Conservation (phyloP, 2,329 filamentous ascomycete species). For the Incumbomyces lentus region DNA sequence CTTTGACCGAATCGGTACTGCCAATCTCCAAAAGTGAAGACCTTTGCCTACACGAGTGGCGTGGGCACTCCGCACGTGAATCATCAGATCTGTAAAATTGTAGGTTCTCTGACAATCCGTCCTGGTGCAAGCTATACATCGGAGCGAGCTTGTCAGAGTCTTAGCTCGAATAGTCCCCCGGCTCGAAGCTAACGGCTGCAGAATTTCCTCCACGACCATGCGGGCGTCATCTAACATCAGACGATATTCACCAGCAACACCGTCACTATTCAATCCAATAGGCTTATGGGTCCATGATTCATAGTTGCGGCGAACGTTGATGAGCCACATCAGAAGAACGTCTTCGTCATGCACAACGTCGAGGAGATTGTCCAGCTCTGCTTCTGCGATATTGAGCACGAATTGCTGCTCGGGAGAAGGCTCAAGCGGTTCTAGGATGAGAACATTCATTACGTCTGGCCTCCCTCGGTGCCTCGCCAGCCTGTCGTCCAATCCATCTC, state of each 20-base stretch:
- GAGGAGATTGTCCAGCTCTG: constrained; percentile 14
- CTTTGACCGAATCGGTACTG: constrained; percentile 5
- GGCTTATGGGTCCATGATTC: constrained; percentile 8
- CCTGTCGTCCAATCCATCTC: constrained; percentile 9
- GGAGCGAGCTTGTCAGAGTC: constrained; percentile 18
- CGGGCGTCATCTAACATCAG: constrained; percentile 26
- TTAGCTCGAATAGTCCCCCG: constrained; percentile 9
- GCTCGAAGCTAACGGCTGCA: constrained; percentile 14
- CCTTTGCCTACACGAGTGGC: constrained; percentile 20
- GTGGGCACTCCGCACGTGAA: constrained; percentile 4
- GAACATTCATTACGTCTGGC: background rate
- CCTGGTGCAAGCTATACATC: constrained; percentile 24
- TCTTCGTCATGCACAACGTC: constrained; percentile 21
- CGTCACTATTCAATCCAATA: constrained; percentile 15
- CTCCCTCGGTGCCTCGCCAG: constrained; percentile 12
- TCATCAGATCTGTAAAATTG: constrained; percentile 9
- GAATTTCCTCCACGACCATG: constrained; percentile 22
- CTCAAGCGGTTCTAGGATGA: background rate
- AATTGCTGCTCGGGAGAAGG: constrained; percentile 19
- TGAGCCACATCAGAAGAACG: constrained; percentile 22
- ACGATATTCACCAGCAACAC: constrained; percentile 18
- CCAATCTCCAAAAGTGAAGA: constrained; percentile 20
- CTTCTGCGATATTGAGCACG: constrained; percentile 17
- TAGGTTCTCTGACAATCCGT: constrained; percentile 16
- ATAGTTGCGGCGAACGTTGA: constrained; percentile 20